These are phyloP conservation scores for Coelastrella sp. DNA, from an alignment of 139 green algal species.

Conservation along the genomic window DNA sequence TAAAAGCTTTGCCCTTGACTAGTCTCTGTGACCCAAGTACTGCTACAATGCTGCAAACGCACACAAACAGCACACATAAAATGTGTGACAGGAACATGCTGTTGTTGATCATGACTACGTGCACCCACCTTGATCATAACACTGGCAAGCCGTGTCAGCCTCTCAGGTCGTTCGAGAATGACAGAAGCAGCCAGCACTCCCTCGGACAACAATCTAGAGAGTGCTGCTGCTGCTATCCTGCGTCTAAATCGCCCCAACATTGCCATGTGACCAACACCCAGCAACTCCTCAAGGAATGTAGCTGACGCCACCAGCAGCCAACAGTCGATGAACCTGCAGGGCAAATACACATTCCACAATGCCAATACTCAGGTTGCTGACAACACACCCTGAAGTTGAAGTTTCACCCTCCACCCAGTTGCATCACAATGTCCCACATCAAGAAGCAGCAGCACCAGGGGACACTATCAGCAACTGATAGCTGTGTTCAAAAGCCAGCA, in stretches of 20 bases:
- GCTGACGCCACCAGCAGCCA: constrained; percentile 32
- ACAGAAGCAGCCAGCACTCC: constrained; percentile 34
- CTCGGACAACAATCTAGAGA: constrained; percentile 30
- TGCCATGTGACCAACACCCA: constrained; percentile 61
- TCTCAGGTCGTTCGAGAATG: constrained; percentile 35
- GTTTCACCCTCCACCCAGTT: no score
- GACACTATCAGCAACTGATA: no score
- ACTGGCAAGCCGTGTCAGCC: neutral
- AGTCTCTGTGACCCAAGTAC: no score
- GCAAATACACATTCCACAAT: no score
- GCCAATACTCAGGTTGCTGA: no score
- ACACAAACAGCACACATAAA: no score
- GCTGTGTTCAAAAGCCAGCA: neutral
- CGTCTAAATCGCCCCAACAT: constrained; percentile 65
- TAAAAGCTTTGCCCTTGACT: no score
- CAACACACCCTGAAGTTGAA: no score
- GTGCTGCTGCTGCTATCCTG: constrained; percentile 23
- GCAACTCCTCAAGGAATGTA: constrained; percentile 35
- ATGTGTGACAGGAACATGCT: no score
- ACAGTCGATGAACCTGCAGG: constrained; percentile 46
- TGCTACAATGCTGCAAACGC: neutral
- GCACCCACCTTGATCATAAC: constrained; percentile 48
- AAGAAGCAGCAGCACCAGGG: constrained; percentile 18
- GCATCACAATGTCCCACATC: no score
- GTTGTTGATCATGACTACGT: no score